Evolutionary conservation across 345 rosid species (phyloP).

Genomic region (Abelmoschus esculentus): DNA sequence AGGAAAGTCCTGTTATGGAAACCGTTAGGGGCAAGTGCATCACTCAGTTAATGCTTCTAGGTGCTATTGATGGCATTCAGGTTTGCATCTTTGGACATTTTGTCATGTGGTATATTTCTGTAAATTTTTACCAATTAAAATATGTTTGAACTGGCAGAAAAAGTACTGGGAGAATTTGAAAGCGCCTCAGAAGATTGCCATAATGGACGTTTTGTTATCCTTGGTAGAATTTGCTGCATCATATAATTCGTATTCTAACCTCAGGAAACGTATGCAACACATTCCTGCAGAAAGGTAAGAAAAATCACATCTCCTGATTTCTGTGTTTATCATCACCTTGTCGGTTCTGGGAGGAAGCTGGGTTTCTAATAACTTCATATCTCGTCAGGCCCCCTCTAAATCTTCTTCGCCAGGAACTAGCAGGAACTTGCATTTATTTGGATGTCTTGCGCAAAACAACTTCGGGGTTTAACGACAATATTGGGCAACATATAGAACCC

Average conservation of each 20-base stretch:
- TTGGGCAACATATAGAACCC: slow-evolving; percentile 27
- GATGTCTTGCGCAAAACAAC: slow-evolving; percentile 85
- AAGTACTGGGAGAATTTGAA: slow-evolving; percentile 83
- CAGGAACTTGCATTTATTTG: slow-evolving; percentile 72
- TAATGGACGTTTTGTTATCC: slow-evolving; percentile 80
- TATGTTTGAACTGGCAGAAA: slow-evolving; percentile 45
- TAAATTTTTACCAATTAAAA: background rate
- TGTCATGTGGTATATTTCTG: background rate
- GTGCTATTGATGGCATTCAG: slow-evolving; percentile 65
- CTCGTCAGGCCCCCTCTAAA: slow-evolving; percentile 78
- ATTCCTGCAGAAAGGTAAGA: slow-evolving; percentile 73
- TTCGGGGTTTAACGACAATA: slow-evolving; percentile 25
- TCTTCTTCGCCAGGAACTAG: slow-evolving; percentile 89
- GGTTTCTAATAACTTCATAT: slow-evolving; percentile 6
- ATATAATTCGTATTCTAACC: slow-evolving; percentile 78
- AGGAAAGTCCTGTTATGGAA: slow-evolving; percentile 53
- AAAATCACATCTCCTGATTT: slow-evolving; percentile 1
- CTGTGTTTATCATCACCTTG: slow-evolving; percentile 1
- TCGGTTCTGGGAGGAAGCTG: slow-evolving; percentile 8
- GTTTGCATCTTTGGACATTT: slow-evolving; percentile 28
- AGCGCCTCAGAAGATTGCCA: slow-evolving; percentile 63
- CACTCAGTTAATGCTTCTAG: slow-evolving; percentile 58
- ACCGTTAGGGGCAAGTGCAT: slow-evolving; percentile 65
- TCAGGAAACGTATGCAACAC: slow-evolving; percentile 68
- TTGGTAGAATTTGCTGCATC: slow-evolving; percentile 86